Base-by-base conservation (phyloP, 805 yeast species). In the Saccharomycopsis guyanensis region DNA sequence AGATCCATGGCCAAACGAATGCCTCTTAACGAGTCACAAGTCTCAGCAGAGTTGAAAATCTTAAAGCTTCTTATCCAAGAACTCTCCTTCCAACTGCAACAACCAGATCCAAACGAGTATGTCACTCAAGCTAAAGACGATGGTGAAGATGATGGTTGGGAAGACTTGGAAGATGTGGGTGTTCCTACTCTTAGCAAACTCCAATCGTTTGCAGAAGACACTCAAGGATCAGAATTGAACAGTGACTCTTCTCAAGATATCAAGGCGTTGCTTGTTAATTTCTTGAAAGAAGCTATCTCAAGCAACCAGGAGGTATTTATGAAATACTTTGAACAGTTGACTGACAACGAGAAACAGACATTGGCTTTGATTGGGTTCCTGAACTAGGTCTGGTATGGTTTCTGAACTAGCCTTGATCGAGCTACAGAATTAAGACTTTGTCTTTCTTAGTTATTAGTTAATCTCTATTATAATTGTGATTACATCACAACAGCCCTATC, bases 1-100 rank as follows among this genome's bases (percentile, higher is more conserved):
- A 75, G 97, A 57, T 86, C 96, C 0, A 84, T 81, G 82, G 78
- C 94, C 3, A 79, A 75, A 55, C 62, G 63, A 13, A 70, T 79
- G 72, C 83, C 85, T 0, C 73, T 76, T 42, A 62, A 70, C 54
- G 86, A 73, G 55, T 76, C 84, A 0, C 77, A 73, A 56, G 70
- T 88, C 1, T 69, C 89, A 0, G 85, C 86, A 0, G 74, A 82
- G 13, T 69, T 71, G 36, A 88, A 86, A 58, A 86, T 91, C 19
- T 59, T 87, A 40, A 83, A 82, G 56, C 64, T 89, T 19, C 70
- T 91, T 40, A 60, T 82, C 3, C 68, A 75, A 24, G 97, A 91
- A 59, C 66, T 88, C 41, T 71, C 70, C 20, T 77, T 79, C 54
- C 94, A 86, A 53, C 66, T 70, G 24, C 71, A 68, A 45, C 80